A percentile compares a stretch with the other conserved stretches of the same genome.
phyloP scores from a whole-genome alignment of 2,329 filamentous ascomycete species.

The Chlorencoelia australis region DNA sequence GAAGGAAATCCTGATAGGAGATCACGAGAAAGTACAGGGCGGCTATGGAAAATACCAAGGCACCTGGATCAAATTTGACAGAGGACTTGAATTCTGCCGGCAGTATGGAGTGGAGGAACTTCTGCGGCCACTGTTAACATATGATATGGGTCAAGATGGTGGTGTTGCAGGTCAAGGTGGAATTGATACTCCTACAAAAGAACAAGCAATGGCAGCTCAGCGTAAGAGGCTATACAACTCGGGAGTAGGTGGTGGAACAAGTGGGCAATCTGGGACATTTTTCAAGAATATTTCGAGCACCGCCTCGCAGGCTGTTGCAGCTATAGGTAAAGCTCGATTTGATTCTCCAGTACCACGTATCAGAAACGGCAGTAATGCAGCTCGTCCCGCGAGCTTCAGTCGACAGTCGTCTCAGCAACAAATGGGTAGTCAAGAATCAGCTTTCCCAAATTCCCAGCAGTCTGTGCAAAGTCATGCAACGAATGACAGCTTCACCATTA shows the following conservation, averaged over 20 bases:
- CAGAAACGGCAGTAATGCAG: slow-evolving; percentile 48
- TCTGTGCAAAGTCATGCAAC: slow-evolving; percentile 64
- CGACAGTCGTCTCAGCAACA: slow-evolving; percentile 63
- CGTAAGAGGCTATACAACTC: slow-evolving; percentile 85
- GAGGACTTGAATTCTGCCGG: slow-evolving; percentile 84
- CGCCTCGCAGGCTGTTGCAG: slow-evolving; percentile 84
- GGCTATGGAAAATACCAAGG: slow-evolving; percentile 99
- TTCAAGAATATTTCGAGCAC: slow-evolving; percentile 96
- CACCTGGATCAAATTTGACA: slow-evolving; percentile 93
- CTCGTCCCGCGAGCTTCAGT: slow-evolving; percentile 59
- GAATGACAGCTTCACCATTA: slow-evolving; percentile 60
- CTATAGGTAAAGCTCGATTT: slow-evolving; percentile 91
- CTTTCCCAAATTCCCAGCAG: slow-evolving; percentile 73
- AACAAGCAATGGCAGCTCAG: slow-evolving; percentile 95
- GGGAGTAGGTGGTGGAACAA: slow-evolving; percentile 56
- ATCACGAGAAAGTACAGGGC: slow-evolving; percentile 97
- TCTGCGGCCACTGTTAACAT: slow-evolving; percentile 63
- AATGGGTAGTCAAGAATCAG: slow-evolving; percentile 49
- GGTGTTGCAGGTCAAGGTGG: slow-evolving; percentile 60
- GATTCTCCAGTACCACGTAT: slow-evolving; percentile 71
- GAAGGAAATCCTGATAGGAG: slow-evolving; percentile 91
- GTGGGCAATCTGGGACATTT: slow-evolving; percentile 70
- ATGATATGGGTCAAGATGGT: slow-evolving; percentile 71
- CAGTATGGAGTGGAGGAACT: slow-evolving; percentile 69
- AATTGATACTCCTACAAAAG: slow-evolving; percentile 92